phyloP scores from a whole-genome alignment of 164 flowering plant species.

The Tetrastigma voinierianum region DNA sequence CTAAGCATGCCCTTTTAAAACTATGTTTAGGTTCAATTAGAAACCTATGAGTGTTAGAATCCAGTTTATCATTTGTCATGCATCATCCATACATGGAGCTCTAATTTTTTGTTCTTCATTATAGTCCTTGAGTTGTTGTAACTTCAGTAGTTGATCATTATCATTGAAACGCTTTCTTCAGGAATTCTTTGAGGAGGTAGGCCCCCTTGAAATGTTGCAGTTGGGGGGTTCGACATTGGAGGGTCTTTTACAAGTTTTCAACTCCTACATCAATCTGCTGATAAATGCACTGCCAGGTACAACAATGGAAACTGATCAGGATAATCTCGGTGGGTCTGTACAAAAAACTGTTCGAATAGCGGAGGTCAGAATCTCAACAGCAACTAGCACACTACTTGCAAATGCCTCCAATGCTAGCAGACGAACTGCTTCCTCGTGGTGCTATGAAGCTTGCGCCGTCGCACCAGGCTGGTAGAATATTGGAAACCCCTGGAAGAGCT shows the following conservation, averaged over 20 bases:
- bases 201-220: too few relatives aligned
- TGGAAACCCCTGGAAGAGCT: conserved; percentile 38
- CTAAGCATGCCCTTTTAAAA: too few relatives aligned
- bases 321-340: conserved; percentile 42
- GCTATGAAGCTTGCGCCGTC: conserved; percentile 68
- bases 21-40: too few relatives aligned
- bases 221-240: too few relatives aligned
- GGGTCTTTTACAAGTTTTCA: conserved; percentile 74
- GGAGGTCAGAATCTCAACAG: conserved; percentile 79
- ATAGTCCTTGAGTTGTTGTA: too few relatives aligned
- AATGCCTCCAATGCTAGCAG: conserved; percentile 81
- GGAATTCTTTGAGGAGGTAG: conserved; percentile 82
- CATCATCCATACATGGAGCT: too few relatives aligned
- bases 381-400: conserved; percentile 77
- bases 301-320: conserved; percentile 79
- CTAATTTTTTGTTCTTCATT: too few relatives aligned
- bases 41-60: too few relatives aligned
- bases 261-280: conserved; percentile 60
- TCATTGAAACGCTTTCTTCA: conserved; percentile 21
- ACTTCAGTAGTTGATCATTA: background rate
- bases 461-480: conserved; percentile 26
- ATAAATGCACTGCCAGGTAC: conserved; percentile 85
- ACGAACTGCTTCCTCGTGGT: conserved; percentile 96
- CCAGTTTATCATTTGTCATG: too few relatives aligned
- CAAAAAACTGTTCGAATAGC: conserved; percentile 79